Conservation (phyloP, 805 yeast species). For the Saccharomycopsis amapae region DNA sequence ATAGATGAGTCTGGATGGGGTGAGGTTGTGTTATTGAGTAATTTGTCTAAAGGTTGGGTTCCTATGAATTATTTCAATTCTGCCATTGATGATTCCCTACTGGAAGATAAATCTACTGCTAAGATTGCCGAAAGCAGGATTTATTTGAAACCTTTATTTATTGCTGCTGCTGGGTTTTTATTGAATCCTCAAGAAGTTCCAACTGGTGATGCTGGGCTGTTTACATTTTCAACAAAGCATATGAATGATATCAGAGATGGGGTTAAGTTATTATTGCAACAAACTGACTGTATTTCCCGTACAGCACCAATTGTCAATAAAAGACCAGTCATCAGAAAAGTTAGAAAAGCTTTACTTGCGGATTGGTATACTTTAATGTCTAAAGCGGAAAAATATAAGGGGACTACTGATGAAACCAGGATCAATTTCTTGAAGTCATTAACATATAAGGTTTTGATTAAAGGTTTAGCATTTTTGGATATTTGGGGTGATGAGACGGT, state of each 20-base stretch:
- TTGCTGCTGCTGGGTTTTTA: constrained; percentile 59
- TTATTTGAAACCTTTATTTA: constrained; percentile 50
- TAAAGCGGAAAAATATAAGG: constrained; percentile 67
- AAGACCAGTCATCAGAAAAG: constrained; percentile 51
- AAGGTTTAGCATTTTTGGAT: constrained; percentile 56
- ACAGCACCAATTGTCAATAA: constrained; percentile 62
- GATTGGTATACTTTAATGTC: constrained; percentile 78
- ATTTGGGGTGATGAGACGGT: constrained; percentile 66
- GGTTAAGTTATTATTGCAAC: constrained; percentile 53
- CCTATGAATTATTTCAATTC: constrained; percentile 72
- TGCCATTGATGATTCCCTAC: constrained; percentile 28
- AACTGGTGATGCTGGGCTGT: constrained; percentile 28
- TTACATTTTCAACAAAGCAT: constrained; percentile 48
- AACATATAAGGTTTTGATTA: constrained; percentile 59
- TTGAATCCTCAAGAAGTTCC: constrained; percentile 53
- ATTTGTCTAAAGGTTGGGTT: constrained; percentile 71
- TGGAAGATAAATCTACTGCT: constrained; percentile 11
- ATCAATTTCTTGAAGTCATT: constrained; percentile 55
- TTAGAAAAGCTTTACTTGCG: constrained; percentile 62
- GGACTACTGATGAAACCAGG: constrained; percentile 50
- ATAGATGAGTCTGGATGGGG: constrained; percentile 85
- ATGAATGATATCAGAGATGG: constrained; percentile 70
- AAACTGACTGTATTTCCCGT: constrained; percentile 69
- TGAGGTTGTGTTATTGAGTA: constrained; percentile 64
- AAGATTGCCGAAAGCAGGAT: constrained; percentile 35